Base-by-base conservation (phyloP, 345 rosid species). In the Kandelia obovata region DNA sequence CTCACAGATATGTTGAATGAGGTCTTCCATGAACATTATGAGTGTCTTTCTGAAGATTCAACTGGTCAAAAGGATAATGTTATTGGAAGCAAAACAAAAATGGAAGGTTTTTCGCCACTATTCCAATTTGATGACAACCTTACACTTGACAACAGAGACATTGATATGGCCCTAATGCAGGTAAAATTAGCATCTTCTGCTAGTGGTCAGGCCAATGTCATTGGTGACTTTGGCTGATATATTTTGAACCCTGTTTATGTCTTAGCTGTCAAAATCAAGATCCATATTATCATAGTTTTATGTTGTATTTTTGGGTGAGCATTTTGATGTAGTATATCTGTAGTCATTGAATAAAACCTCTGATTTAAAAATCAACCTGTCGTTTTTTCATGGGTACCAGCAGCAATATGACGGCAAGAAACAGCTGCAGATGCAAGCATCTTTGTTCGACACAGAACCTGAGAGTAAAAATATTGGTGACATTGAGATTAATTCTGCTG, bases 1-100 rank as follows among this genome's bases (percentile, higher is more conserved):
- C 58, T 89, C 34, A 64, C 78, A 10, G 86, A 82, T 5, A 65
- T 89, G 65, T 82, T 83, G 67, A 84, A 82, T 83, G 90, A 75
- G 65, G 76, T 82, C 52, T 83, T 81, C 53, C 65, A 81, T 67
- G 78, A 75, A 78, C 74, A 73, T n/a, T 83, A 80, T 25, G 89
- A 74, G 52, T 80, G 62, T 49, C 81, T 83, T 37, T 77, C 71
- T 74, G 88, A 76, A 69, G 87, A 82, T 59, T 77, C 81, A 27
- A 71, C 63, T 55, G 68, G 81, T 56, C 76, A 72, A 71, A 82
- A 82, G 70, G 80, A 77, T 35, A 55, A 37, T 35, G 62, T 25
- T 32, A 30, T 58, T 69, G 79, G 73, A 53, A 80, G 67, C 62
- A 81, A 69, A 68, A 61, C 74, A 60, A 82, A 74, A 25, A 71